A percentile compares a stretch with the other conserved stretches of the same genome.
Evolutionary conservation across 805 yeast species (phyloP).

Genomic region (Pichia rugopelliculosa): DNA sequence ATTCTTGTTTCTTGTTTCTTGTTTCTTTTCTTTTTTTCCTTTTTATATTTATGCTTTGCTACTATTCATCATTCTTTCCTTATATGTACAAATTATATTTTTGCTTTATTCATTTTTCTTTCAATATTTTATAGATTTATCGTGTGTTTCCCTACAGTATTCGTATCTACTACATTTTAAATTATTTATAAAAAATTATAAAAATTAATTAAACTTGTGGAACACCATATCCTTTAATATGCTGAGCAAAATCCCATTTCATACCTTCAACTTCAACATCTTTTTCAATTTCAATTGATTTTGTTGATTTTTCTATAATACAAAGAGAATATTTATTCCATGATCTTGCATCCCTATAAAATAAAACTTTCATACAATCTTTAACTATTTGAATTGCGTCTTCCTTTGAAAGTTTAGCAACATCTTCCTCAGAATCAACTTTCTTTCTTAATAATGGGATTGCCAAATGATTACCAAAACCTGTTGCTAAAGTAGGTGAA

Average conservation of each 20-base stretch:
- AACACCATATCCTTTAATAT: conserved; percentile 80
- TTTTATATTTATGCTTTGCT: background rate
- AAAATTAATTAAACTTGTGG: conserved; percentile 23
- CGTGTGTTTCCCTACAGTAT: too few species aligned
- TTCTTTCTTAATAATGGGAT: conserved; percentile 82
- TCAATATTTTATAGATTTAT: background rate
- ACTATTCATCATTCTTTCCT: too few species aligned
- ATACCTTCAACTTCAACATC: conserved; percentile 62
- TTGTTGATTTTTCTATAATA: conserved; percentile 55
- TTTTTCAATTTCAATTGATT: conserved; percentile 50
- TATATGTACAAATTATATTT: too few species aligned
- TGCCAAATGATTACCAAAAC: conserved; percentile 94
- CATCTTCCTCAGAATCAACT: conserved; percentile 74
- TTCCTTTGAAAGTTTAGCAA: conserved; percentile 55
- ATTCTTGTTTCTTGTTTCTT: background rate
- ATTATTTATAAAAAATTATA: conserved; percentile 2
- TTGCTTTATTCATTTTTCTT: background rate
- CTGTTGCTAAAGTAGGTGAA: conserved; percentile 87
- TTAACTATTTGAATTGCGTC: conserved; percentile 71
- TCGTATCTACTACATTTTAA: too few species aligned
- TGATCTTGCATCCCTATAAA: conserved; percentile 94
- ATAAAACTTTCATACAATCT: conserved; percentile 89
- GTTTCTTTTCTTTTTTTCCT: background rate
- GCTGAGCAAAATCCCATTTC: conserved; percentile 86
- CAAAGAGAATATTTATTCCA: conserved; percentile 79